These are phyloP conservation scores for Punica granatum DNA, from an alignment of 345 rosid species.

Conservation along the genomic window DNA sequence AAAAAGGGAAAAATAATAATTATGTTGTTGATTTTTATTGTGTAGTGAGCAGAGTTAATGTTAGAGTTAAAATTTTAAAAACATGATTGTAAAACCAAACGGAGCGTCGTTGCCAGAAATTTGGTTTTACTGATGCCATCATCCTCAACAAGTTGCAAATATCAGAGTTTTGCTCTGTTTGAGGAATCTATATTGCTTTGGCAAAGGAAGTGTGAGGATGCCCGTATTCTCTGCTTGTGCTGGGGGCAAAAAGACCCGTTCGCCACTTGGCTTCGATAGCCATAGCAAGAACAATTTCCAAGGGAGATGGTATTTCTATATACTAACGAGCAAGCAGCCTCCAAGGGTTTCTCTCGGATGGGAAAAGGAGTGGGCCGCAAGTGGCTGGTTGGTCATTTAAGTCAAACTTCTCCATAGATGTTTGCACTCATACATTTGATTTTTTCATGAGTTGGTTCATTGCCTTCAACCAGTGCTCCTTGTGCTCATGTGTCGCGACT, in stretches of 20 bases:
- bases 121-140: neutral
- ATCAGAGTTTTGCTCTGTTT: slow-evolving; percentile 11
- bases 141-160: neutral
- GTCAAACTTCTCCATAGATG: neutral
- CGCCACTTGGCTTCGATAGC: slow-evolving; percentile 92
- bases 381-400: slow-evolving; percentile 62
- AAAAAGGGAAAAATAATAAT: too few species aligned
- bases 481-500: too few species aligned
- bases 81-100: too few species aligned
- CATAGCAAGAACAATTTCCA: slow-evolving; percentile 72
- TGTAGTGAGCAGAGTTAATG: too few species aligned
- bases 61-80: too few species aligned
- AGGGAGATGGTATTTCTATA: slow-evolving; percentile 83
- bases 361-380: slow-evolving; percentile 70
- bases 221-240: slow-evolving; percentile 63
- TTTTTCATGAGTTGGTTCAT: neutral
- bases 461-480: too few species aligned
- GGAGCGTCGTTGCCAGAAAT: neutral
- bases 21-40: too few species aligned
- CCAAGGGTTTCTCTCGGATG: slow-evolving; percentile 96
- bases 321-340: slow-evolving; percentile 87
- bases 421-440: neutral
- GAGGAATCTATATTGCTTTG: slow-evolving; percentile 79
- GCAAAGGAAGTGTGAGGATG: slow-evolving; percentile 98
- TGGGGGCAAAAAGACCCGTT: slow-evolving; percentile 82